Evolutionary conservation across 257 asterid species (phyloP), one percentile per base, ranked within the genome.

Genomic region (Ophiorrhiza pumila): DNA sequence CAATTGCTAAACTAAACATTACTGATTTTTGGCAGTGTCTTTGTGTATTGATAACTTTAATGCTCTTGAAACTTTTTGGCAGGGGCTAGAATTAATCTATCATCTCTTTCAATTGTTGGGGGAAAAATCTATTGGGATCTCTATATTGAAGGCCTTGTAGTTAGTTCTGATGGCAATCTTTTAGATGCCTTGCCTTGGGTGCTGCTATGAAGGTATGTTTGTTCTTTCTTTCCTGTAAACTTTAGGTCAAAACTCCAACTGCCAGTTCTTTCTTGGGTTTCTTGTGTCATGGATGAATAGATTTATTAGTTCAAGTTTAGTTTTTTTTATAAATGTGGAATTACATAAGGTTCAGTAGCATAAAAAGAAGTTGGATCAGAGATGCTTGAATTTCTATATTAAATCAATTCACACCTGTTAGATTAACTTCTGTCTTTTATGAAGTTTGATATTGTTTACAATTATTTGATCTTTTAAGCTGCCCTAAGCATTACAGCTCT

Each of bases 41-140:
- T 23, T 77, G 39, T 37, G 35, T 18, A 64, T 74, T 45, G 23
- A 59, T 62, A 64, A 69, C 71, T 78, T 35, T 73, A 50, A 71
- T 20, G 53, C 18, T 66, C 31, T 23, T n/a, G 29, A 65, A 72
- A 47, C 65, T 69, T 55, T 60, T 52, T 72, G 18, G 70, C 90
- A 93, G 97, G 96, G 71, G 96, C 96, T 79, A 95, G 95, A 65
- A 91, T 94, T 49, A 91, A 91, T 79, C 96, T 86, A 67, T 82
- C 90, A 5, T 89, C 97, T 70, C 83, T 94, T 71, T 86, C 85
- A 71, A 86, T 91, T 73, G 89, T 89, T 65, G 86, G 84, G 62
- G 97, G 97, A 77, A 91, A 91, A 81, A 90, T 88, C 69, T 94
- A 96, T 82, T 94, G 97, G 98, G 96, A 91, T 86, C 96, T 94